phyloP scores from a whole-genome alignment of 2,329 filamentous ascomycete species.

The Phyllosticta paracitricarpa region DNA sequence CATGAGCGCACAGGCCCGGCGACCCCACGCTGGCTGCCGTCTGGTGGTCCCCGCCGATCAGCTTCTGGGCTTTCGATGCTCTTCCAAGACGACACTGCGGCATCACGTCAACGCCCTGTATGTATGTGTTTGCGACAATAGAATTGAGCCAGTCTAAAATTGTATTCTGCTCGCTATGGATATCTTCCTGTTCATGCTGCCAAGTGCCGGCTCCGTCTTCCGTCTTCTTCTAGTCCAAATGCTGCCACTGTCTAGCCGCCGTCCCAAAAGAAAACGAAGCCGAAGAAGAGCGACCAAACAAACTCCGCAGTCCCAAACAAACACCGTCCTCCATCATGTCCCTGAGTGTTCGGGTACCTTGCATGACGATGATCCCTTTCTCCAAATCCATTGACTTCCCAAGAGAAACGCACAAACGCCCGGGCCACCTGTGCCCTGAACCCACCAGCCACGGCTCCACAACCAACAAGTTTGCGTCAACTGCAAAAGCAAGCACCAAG shows the following conservation, averaged over 20 bases:
- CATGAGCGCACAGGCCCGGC: slow-evolving; percentile 5
- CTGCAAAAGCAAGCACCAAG: background rate
- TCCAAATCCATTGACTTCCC: background rate
- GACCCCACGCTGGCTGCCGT: background rate
- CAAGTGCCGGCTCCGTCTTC: background rate
- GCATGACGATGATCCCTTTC: slow-evolving; percentile 3
- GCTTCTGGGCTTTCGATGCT: background rate
- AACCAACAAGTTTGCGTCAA: slow-evolving; percentile 1
- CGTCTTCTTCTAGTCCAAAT: background rate
- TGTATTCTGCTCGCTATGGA: background rate
- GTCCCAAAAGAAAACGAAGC: background rate
- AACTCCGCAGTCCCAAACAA: background rate
- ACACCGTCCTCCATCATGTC: background rate
- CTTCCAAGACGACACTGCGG: background rate
- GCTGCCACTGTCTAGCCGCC: slow-evolving; percentile 1
- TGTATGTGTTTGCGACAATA: background rate
- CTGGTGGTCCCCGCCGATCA: slow-evolving; percentile 1
- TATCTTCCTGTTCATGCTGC: background rate
- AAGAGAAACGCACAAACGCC: background rate
- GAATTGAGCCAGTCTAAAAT: background rate
- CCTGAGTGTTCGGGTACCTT: slow-evolving; percentile 6
- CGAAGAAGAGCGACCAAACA: slow-evolving; percentile 4
- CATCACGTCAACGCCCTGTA: slow-evolving; percentile 10
- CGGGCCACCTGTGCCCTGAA: background rate
- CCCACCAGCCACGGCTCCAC: background rate